Base-by-base conservation (phyloP, 2,329 filamentous ascomycete genomes). In the Ceratocystis lukuohia region DNA sequence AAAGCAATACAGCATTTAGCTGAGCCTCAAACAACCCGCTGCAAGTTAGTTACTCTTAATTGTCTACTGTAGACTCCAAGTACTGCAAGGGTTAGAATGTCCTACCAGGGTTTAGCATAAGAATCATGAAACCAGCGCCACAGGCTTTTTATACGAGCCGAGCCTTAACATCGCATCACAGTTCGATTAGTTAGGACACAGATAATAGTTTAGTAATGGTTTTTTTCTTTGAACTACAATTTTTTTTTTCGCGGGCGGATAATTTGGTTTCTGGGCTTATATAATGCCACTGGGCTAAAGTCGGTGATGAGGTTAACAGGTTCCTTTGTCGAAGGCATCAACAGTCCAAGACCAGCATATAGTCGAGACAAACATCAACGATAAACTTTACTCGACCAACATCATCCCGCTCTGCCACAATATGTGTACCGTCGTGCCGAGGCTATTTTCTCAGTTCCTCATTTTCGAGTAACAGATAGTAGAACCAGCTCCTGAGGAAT, bases 221-320 rank as follows among this genome's bases (percentile, higher is more conserved):
- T 57, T 37, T 53, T 59, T 59, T 53, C 48, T 53, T 59, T 64
- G 46, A 64, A 62, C 56, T 66, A 61, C 25, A 22, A 62, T 56
- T 65, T 68, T 68, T 68, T 68, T 10, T 6, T 22, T 25, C 22
- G 33, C 33, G 8, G 66, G 65, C 61, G 62, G 65, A 44, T 65
- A 67, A 67, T 65, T 65, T 57, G 62, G 64, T 66, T 68, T 67
- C 30, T 20, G 59, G 50, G 65, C 62, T 57, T 67, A 67, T 67
- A 45, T 61, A 65, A 64, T 44, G 66, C 64, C 66, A 44, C 59
- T 50, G 64, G 64, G 50, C 66, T 53, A 61, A 68, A 66, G 64
- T 53, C 66, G 44, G 61, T 25, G 50, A 63, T 65, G 8, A 10
- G 46, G 45, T 8, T 41, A 41, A 41, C 10, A 41, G 37, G 37